Base-by-base conservation (phyloP, 2,329 filamentous ascomycete species). In the Coniella lustricola region DNA sequence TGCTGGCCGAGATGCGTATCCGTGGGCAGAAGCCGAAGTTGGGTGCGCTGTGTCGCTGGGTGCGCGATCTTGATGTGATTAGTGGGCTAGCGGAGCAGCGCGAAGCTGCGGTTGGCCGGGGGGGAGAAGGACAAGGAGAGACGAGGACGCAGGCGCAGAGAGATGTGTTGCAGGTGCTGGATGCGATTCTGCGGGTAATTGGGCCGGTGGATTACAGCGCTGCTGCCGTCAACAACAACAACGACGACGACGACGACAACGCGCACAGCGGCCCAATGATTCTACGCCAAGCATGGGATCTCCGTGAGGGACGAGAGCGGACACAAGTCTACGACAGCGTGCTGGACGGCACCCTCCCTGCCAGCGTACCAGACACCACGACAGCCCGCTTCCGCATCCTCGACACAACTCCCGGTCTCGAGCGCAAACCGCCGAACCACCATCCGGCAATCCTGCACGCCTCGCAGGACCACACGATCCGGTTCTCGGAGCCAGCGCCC, bases 11-110 rank as follows among this genome's bases (percentile, higher is more conserved):
- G 66, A 87, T 87, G 83, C 73, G 76, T 25, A 79, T 87, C 16
- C 70, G 82, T n/a, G 68, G 71, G 3, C 74, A 86, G 53, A 73
- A 77, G 16, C 83, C 83, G 0, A 84, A 84, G 55, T 66, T 87
- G 0, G 84, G 84, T 17, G 81, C 83, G 1, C 64, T 87, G 7
- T 86, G 82, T 61, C 77, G 84, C 49, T 87, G 84, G 84, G 83
- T 87, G 4, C 75, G 84, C 49, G 82, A 85, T 58, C 67, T 87
- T 21, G 83, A 87, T 57, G 77, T 85, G 20, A 77, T 85, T 43
- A 84, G 79, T 55, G 82, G 82, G 2, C 65, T 85, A 7, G 79
- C 79, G 3, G 78, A 79, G 18, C 69, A 76, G 46, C 67, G 76
- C 0, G 69, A 69, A 2, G 70, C 25, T 29, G 25, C n/a, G 25